Evolutionary conservation across 139 green algal species (phyloP), one percentile per base, ranked within the genome.

Genomic region (Spirogloea muscicola): DNA sequence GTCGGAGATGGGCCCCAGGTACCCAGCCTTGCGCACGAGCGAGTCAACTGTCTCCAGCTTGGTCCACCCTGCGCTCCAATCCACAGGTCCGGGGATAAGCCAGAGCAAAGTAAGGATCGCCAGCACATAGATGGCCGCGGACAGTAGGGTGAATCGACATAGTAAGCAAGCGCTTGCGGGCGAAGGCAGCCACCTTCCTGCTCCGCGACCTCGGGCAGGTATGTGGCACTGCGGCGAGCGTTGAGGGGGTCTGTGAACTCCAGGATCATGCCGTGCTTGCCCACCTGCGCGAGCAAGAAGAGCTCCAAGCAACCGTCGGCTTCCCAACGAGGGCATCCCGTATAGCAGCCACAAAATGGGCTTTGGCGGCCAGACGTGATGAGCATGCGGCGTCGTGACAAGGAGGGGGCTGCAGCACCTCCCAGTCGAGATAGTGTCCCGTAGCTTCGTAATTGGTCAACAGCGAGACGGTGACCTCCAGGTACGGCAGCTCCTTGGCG

Each of bases 201-300:
- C n/a, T 80, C 16, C 0, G 77, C 77, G 9, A 83, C 77, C 37
- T 83, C 76, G 16, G 76, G 76, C 3, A 83, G 70, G 38, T 83
- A 83, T 4, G 76, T 83, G 34, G 76, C 76, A 27, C 76, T 85
- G 18, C 78, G 73, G 5, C 67, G 29, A 21, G 38, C 31, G 10
- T 83, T 69, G 31, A 77, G 75, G 33, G 18, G 41, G 36, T 85
- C 76, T 33, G 59, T 48, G 3, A 83, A 83, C 39, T 83, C 76
- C 6, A 83, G 25, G 39, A 83, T 83, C 21, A 83, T 85, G 3
- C 76, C 76, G 44, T 83, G 76, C 29, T 57, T 80, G 10, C 76
- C 76, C 25, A 77, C 62, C 69, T 77, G 58, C 49, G n/a, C 36
- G 25, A 7, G 34, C 1, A 27, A 27, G 5, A 27, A 60, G 18